Conservation (phyloP, 371 early-diverging fungal species). For the Mucor plumbeus region DNA sequence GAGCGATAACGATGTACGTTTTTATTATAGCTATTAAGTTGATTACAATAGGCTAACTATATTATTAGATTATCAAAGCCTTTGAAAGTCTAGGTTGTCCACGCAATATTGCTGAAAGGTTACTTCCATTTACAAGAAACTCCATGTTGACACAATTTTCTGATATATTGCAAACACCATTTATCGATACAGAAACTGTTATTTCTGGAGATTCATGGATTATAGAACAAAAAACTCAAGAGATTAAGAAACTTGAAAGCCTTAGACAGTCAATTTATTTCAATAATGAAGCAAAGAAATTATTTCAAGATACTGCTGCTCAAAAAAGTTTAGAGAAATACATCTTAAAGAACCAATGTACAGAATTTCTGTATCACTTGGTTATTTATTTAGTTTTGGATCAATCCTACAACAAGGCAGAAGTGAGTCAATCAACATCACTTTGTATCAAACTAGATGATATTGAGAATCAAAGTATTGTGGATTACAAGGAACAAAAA, state of each 20-base stretch:
- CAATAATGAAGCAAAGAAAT: conserved; percentile 18
- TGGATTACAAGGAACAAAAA: conserved; percentile 26
- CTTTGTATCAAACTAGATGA: conserved; percentile 23
- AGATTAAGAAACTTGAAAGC: conserved; percentile 8
- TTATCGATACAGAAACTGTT: conserved; percentile 17
- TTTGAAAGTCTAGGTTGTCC: conserved; percentile 24
- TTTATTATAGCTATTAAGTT: not conserved
- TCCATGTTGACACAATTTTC: conserved; percentile 12
- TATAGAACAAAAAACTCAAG: conserved; percentile 11
- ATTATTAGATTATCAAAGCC: conserved; percentile 22
- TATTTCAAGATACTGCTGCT: conserved; percentile 21
- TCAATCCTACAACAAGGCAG: conserved; percentile 30
- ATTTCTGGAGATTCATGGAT: conserved; percentile 25
- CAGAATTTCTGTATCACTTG: conserved; percentile 26
- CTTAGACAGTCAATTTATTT: conserved; percentile 28
- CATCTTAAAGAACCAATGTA: conserved; percentile 23
- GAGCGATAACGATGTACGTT: conserved; percentile 1
- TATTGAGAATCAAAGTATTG: conserved; percentile 23
- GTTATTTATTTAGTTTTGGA: conserved; percentile 23
- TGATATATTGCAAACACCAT: conserved; percentile 29
- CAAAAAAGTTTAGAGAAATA: conserved; percentile 28
- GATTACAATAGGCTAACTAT: not conserved
- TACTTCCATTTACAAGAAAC: conserved; percentile 16
- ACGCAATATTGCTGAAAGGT: conserved; percentile 16
- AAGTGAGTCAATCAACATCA: conserved; percentile 27